Conservation (phyloP, 192 early-diverging fungal species). For the Coemansia sp. region DNA sequence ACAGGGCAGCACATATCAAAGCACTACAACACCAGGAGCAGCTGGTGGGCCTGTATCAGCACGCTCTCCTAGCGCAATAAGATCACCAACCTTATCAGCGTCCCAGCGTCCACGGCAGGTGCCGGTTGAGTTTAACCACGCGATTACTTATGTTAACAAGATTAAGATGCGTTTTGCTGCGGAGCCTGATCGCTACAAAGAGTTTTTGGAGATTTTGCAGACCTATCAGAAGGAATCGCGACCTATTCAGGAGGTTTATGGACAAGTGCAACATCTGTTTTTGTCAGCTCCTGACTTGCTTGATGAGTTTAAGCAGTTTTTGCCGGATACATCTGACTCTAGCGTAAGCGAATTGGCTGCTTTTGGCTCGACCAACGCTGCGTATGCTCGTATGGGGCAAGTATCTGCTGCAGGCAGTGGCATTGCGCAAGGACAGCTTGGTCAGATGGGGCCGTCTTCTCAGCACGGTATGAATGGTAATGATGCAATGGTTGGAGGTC, state of each 20-base stretch:
- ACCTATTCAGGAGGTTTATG: constrained; percentile 96
- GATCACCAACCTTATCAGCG: constrained; percentile 28
- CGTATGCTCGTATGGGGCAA: constrained; percentile 25
- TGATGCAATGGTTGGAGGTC: constrained; percentile 33
- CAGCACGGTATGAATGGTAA: constrained; percentile 18
- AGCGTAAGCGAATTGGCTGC: constrained; percentile 24
- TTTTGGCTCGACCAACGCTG: constrained; percentile 29
- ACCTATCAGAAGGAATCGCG: constrained; percentile 96
- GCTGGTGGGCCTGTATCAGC: constrained; percentile 14
- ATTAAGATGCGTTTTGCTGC: constrained; percentile 95
- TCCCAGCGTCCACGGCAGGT: constrained; percentile 56
- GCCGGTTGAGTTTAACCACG: constrained; percentile 96
- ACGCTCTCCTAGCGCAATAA: constrained; percentile 29
- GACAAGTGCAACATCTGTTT: constrained; percentile 90
- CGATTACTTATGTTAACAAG: constrained; percentile 99
- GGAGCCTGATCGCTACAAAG: constrained; percentile 94
- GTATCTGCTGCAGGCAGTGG: constrained; percentile 3
- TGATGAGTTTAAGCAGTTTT: constrained; percentile 97
- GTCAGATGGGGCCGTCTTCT: neutral
- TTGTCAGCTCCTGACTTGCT: constrained; percentile 82
- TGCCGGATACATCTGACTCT: constrained; percentile 82
- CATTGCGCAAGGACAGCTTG: constrained; percentile 13
- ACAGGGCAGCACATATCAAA: constrained; percentile 3
- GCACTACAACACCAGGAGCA: constrained; percentile 1
- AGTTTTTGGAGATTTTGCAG: constrained; percentile 96